phyloP scores from a whole-genome alignment of 2,329 filamentous ascomycete species.

The Tolypocladium cylindrosporum region DNA sequence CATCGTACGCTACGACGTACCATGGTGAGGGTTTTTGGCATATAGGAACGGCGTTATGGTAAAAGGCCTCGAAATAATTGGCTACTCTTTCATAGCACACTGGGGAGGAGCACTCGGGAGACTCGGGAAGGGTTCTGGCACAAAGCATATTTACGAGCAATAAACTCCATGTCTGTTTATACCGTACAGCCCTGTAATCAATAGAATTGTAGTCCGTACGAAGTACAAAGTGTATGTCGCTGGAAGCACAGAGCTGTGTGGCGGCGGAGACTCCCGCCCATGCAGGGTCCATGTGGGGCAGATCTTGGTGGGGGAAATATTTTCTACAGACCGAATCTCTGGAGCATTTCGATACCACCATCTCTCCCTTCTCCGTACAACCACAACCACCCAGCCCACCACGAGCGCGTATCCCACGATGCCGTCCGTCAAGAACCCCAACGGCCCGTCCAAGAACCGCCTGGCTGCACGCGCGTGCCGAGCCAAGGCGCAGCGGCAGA shows the following conservation, averaged over 20 bases:
- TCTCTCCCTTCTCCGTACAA: neutral
- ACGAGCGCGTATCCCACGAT: conserved; percentile 19
- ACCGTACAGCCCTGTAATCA: neutral
- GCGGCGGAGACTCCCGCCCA: neutral
- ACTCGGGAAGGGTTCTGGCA: no score
- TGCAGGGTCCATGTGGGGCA: neutral
- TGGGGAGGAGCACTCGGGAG: neutral
- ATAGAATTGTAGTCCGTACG: neutral
- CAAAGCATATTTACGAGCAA: neutral
- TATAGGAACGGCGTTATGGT: neutral
- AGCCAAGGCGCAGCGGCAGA: conserved; percentile 31
- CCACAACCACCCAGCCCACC: neutral
- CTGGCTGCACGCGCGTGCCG: conserved; percentile 34
- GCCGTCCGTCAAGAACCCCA: conserved; percentile 49
- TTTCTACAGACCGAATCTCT: neutral
- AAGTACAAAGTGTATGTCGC: neutral
- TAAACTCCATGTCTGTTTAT: neutral
- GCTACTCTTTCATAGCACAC: neutral
- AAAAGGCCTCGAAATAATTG: neutral
- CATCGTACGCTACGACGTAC: neutral
- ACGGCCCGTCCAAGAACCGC: conserved; percentile 44
- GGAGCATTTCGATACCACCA: neutral
- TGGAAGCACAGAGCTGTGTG: neutral
- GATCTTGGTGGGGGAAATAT: neutral
- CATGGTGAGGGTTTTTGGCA: neutral